phyloP scores from a whole-genome alignment of 2,329 filamentous ascomycete genomes.

The Tolypocladium ophioglossoides region DNA sequence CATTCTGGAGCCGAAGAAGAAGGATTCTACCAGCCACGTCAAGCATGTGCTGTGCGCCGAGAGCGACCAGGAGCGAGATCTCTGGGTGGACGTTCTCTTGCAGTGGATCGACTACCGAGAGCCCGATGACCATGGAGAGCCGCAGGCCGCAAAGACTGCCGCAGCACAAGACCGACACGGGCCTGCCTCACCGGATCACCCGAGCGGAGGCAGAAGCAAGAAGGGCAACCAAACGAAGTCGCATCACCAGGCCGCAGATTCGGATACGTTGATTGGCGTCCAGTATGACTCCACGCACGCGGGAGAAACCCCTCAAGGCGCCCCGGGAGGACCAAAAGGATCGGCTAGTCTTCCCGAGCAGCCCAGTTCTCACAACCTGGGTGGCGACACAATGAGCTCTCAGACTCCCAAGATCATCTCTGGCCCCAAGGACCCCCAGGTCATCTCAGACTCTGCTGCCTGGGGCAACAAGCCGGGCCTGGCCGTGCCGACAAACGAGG shows the following conservation, averaged over 20 bases:
- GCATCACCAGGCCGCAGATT: slow-evolving; percentile 25
- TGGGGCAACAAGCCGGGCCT: slow-evolving; percentile 73
- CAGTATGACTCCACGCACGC: slow-evolving; percentile 46
- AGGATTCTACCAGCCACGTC: slow-evolving; percentile 78
- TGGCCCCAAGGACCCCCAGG: slow-evolving; percentile 69
- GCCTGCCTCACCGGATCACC: slow-evolving; percentile 17
- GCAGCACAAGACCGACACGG: slow-evolving; percentile 27
- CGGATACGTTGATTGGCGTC: slow-evolving; percentile 43
- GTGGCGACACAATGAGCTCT: slow-evolving; percentile 23
- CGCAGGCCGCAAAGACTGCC: slow-evolving; percentile 14
- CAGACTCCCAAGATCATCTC: slow-evolving; percentile 55
- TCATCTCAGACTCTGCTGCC: slow-evolving; percentile 71
- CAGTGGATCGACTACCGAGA: slow-evolving; percentile 77
- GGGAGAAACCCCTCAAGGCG: slow-evolving; percentile 37
- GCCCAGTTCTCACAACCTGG: slow-evolving; percentile 19
- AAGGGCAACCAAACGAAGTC: slow-evolving; percentile 20
- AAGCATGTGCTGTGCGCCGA: slow-evolving; percentile 94
- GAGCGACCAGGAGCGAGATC: slow-evolving; percentile 82
- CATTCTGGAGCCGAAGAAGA: slow-evolving; percentile 90
- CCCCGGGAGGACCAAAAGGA: slow-evolving; percentile 24
- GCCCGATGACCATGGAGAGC: slow-evolving; percentile 39
- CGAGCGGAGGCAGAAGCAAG: slow-evolving; percentile 13
- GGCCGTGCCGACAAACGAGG: slow-evolving; percentile 44
- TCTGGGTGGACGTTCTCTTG: slow-evolving; percentile 84
- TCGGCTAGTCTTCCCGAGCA: slow-evolving; percentile 24